Base-by-base conservation (phyloP, 148 eudicot species). In the Hydrangea macrophylla region DNA sequence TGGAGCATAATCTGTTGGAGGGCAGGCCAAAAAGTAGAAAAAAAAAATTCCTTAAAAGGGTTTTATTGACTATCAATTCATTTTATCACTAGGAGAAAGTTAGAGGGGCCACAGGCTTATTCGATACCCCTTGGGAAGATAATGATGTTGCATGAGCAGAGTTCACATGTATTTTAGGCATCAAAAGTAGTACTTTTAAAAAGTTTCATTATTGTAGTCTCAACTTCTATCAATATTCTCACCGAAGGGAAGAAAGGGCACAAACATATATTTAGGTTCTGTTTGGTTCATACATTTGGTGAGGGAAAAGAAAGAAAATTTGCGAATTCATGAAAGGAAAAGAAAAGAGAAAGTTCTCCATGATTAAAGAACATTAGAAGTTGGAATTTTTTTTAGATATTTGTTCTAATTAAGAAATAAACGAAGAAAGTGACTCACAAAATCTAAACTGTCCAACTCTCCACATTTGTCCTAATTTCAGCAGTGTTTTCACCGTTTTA, bases 51-150 rank as follows among this genome's bases (percentile, higher is more conserved):
- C 31, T 59, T 17, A 35, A 53, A 13, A 44, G 50, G 35, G 25
- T 67, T 67, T 24, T 9, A 2, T 35, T 24, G 36, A 55, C 50
- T 7, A n/a, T n/a, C 22, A 32, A 8, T 35, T 53, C 22, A 39
- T 55, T 37, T 13, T n/a, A 33, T 53, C 42, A 48, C 42, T 42
- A 44, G 50, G 51, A 50, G 61, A 69, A 57, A 23, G 45, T n/a
- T 59, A 57, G 64, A 62, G 59, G 56, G 73, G 44, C 45, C 45
- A 57, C 44, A 39, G 33, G 60, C 58, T 64, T 71, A 80, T 69
- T 78, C 78, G 74, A 75, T 58, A 53, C 80, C 76, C 74, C 66
- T 48, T 75, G n/a, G n/a, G n/a, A n/a, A n/a, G n/a, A n/a, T n/a
- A n/a, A n/a, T n/a, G n/a, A n/a, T n/a, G n/a, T n/a, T n/a, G 76